Evolutionary conservation across 257 asterid genomes (phyloP), one percentile per base, ranked within the genome.

Genomic region (Scutellaria baicalensis): DNA sequence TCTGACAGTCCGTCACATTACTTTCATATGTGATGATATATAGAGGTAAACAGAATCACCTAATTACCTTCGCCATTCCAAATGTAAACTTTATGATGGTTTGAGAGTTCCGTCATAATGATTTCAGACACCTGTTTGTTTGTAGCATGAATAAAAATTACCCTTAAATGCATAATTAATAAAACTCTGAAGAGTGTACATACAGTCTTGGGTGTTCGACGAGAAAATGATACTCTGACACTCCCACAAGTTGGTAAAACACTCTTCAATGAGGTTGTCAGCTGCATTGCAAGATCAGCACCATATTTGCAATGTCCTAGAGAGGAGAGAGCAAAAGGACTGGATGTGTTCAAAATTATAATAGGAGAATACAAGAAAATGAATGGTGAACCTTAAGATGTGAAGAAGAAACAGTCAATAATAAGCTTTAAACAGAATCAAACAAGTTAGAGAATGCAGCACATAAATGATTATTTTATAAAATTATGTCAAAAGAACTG

Each of bases 271-370:
- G 87, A 81, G 58, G 82, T 81, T 68, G 76, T 64, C 75, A 92
- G 84, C 81, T 92, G 87, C 78, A 73, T 69, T 50, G 94, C 94
- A 70, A 92, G 89, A 74, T 92, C 92, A 40, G 77, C 84, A 50
- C 94, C 95, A 55, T 92, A 92, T 74, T 79, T 83, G 82, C 98
- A 92, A 76, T 84, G 91, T 57, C 91, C 98, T 92, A 59, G 52
- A 75, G 49, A 50, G 49, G 54, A 67, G 33, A 65, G 20, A 33
- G 40, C 61, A 17, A 59, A 57, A 54, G 9, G 33, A 7, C 8
- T 6, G 40, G 51, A 50, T 44, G 62, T 6, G 10, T 36, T 38
- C 50, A 59, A 12, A 6, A 49, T 50, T 39, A 33, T 0, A 47
- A 36, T 58, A 48, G 44, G 42, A 47, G 9, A 65, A 9, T 39